A percentile compares a stretch with the other conserved stretches of the same genome.
These are phyloP conservation scores for Gypsophila paniculata DNA, from an alignment of 179 eudicot species.

Conservation along the genomic window DNA sequence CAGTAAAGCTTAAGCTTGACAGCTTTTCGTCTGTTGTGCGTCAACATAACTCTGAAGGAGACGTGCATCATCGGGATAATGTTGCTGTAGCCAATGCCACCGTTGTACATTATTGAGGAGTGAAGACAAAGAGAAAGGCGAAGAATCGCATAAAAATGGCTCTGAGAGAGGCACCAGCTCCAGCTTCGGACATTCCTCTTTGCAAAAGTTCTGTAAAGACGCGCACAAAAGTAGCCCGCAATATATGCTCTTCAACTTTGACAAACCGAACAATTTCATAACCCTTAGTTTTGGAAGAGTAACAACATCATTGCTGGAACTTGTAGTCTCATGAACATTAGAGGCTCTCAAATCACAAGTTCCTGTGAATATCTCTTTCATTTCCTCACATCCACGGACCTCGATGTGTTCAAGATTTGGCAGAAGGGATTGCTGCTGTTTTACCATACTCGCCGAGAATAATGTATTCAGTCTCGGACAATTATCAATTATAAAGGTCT, in stretches of 20 bases:
- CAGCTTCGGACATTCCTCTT: slow-evolving; percentile 7
- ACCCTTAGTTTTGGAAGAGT: background rate
- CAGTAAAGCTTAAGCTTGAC: background rate
- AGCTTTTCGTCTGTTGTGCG: background rate
- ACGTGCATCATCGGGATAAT: slow-evolving; percentile 5
- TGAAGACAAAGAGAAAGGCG: background rate
- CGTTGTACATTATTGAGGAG: background rate
- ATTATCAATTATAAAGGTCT: background rate
- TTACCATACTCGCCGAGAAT: background rate
- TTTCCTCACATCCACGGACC: slow-evolving; percentile 8
- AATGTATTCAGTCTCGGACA: background rate
- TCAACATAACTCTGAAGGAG: slow-evolving; percentile 4
- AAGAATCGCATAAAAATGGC: background rate
- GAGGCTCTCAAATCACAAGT: background rate
- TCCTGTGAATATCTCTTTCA: slow-evolving; percentile 7
- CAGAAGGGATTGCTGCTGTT: slow-evolving; percentile 6
- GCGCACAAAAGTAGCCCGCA: background rate
- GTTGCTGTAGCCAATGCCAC: background rate
- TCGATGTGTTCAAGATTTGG: slow-evolving; percentile 1
- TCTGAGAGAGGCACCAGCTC: background rate
- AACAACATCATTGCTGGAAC: background rate
- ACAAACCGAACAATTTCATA: background rate
- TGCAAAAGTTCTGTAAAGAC: slow-evolving; percentile 10
- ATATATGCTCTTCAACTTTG: slow-evolving; percentile 10
- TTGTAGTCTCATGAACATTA: background rate